Evolutionary conservation across 495 filamentous ascomycete species (phyloP).

Genomic region (Terfezia boudieri): DNA sequence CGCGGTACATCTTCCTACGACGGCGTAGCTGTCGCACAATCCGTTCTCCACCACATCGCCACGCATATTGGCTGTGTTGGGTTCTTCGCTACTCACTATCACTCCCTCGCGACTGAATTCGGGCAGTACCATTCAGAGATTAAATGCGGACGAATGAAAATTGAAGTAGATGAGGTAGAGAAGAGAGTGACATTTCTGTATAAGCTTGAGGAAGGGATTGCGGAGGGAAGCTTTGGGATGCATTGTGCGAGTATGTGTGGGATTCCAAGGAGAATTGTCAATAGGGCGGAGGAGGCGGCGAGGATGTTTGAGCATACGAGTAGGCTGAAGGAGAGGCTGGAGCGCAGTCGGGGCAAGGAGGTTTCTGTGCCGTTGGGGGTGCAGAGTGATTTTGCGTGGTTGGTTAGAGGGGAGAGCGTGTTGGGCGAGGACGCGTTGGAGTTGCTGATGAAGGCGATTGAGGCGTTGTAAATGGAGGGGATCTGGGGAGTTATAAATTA

Average conservation of each 20-base stretch:
- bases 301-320: slow-evolving; percentile 90
- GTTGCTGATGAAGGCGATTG: slow-evolving; percentile 56
- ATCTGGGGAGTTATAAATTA: neutral
- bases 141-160: slow-evolving; percentile 66
- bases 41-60: slow-evolving; percentile 84
- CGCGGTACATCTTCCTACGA: slow-evolving; percentile 89
- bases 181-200: slow-evolving; percentile 82
- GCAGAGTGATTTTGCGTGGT: slow-evolving; percentile 76
- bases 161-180: slow-evolving; percentile 71
- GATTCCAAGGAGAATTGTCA: slow-evolving; percentile 61
- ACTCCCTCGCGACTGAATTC: slow-evolving; percentile 80
- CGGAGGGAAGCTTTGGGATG: slow-evolving; percentile 97
- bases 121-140: slow-evolving; percentile 61
- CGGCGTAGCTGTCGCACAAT: slow-evolving; percentile 87
- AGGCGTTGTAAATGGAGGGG: slow-evolving; percentile 34
- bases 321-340: slow-evolving; percentile 65
- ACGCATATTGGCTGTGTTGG: slow-evolving; percentile 81
- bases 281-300: slow-evolving; percentile 73
- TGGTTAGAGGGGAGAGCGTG: slow-evolving; percentile 33
- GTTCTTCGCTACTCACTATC: slow-evolving; percentile 98
- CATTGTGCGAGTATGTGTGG: slow-evolving; percentile 98
- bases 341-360: slow-evolving; percentile 42
- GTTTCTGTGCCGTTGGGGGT: slow-evolving; percentile 67
- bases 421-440: slow-evolving; percentile 33
- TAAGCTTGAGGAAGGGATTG: slow-evolving; percentile 82